Evolutionary conservation across 2,329 filamentous ascomycete species (phyloP), one percentile per base, ranked within the genome.

Genomic region (Amauroascus verrucosus): DNA sequence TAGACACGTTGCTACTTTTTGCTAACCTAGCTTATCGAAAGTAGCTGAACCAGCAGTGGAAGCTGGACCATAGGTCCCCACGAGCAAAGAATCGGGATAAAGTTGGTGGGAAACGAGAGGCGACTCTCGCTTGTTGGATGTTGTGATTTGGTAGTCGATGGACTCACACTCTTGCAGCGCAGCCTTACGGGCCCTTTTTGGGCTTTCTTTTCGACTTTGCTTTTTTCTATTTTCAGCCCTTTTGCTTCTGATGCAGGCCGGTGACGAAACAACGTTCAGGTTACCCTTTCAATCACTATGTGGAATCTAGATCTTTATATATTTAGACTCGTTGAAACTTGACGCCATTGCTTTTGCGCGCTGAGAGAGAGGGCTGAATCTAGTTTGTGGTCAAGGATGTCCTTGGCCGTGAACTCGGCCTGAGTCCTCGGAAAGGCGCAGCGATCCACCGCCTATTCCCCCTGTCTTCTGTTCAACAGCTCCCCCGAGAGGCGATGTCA

Each of bases 391-490:
- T n/a, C n/a, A n/a, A n/a, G n/a, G n/a, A n/a, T n/a, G n/a, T n/a
- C n/a, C n/a, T n/a, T n/a, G n/a, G 44, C 44, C 13, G 6, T 33
- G 18, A 6, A 6, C 13, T 18, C n/a, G 38, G 7, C 24, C 13
- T 41, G 5, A 7, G 18, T 41, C 38, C 38, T 41, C 33, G 47
- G 47, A 49, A 35, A n/a, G 33, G 47, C 47, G 35, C 20, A 40
- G 47, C 47, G 47, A 49, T 49, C 47, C 47, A 49, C 47, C 47
- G 20, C 47, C 47, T 13, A 35, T 49, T 48, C 13, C 24, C 47
- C 41, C 24, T 30, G 41, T 16, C 13, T 7, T 44, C 22, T 16
- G 6, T 38, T 6, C 35, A 37, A 13, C n/a, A n/a, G 9, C 18
- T 18, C 35, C 35, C 6, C 41, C 41, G 22, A 11, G 18, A 26